These are phyloP conservation scores for Coemansia sp. DNA, from an alignment of 192 early-diverging fungal genomes.

Conservation along the genomic window DNA sequence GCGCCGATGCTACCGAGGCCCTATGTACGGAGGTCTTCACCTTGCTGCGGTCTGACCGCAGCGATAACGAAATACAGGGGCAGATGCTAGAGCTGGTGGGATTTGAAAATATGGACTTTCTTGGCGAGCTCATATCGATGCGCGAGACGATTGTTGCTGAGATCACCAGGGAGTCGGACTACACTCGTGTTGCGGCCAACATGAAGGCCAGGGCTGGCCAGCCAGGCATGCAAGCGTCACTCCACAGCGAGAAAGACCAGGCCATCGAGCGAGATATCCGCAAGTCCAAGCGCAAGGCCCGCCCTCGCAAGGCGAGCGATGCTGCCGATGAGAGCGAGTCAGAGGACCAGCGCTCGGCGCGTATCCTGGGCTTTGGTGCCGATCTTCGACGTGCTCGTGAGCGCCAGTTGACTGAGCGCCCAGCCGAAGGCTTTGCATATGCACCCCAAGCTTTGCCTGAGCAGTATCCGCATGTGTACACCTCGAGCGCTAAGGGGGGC, in stretches of 20 bases:
- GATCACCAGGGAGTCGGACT: constrained; percentile 33
- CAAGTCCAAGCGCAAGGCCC: constrained; percentile 26
- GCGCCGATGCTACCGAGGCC: constrained; percentile 15
- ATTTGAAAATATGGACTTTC: constrained; percentile 48
- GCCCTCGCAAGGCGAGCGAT: neutral
- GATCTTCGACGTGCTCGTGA: constrained; percentile 43
- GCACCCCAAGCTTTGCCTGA: constrained; percentile 16
- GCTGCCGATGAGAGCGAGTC: neutral
- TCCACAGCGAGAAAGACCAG: constrained; percentile 31
- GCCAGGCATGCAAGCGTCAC: constrained; percentile 31
- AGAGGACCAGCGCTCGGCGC: constrained; percentile 30
- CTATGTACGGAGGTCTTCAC: constrained; percentile 34
- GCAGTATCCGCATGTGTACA: constrained; percentile 82
- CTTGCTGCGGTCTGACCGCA: constrained; percentile 27
- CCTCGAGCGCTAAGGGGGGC: constrained; percentile 40
- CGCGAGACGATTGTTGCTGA: constrained; percentile 28
- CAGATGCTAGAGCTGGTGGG: constrained; percentile 51
- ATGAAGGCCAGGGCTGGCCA: constrained; percentile 3
- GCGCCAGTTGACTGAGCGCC: constrained; percentile 37
- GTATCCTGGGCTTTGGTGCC: constrained; percentile 31
- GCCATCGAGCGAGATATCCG: constrained; percentile 33
- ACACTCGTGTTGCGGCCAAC: constrained; percentile 14
- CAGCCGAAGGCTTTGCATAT: constrained; percentile 21
- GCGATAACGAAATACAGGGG: constrained; percentile 44
- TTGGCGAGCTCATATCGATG: constrained; percentile 30